Conservation (phyloP, 345 rosid species). For the Lepidium africanum region DNA sequence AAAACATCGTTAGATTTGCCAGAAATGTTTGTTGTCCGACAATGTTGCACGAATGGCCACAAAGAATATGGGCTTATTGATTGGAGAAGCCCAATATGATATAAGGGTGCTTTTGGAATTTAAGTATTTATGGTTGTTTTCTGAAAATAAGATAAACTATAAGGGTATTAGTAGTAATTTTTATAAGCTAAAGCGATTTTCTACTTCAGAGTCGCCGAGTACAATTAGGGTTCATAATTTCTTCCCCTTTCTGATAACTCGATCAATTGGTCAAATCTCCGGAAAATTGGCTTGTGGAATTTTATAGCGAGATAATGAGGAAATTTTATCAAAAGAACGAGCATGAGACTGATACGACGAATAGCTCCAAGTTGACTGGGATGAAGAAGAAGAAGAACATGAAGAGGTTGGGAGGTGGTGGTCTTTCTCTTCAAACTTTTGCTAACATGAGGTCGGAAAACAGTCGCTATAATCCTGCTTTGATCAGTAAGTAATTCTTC, state of each 20-base stretch:
- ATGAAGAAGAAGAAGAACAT: slow-evolving; percentile 47
- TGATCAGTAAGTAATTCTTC: slow-evolving; percentile 40
- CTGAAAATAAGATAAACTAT: background rate
- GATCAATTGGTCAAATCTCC: background rate
- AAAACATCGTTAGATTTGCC: no score
- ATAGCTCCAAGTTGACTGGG: slow-evolving; percentile 1
- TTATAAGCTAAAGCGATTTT: background rate
- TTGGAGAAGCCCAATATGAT: background rate
- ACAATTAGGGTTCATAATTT: slow-evolving; percentile 15
- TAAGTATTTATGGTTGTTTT: background rate
- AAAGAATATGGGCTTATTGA: background rate
- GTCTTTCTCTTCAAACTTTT: slow-evolving; percentile 78
- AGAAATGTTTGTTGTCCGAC: no score
- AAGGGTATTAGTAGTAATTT: background rate
- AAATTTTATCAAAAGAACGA: background rate
- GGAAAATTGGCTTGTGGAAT: background rate
- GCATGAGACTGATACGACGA: background rate
- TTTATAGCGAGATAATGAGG: slow-evolving; percentile 1
- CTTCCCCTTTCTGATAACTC: background rate
- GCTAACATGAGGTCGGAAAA: slow-evolving; percentile 53
- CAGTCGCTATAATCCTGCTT: slow-evolving; percentile 51
- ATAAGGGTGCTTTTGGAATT: background rate
- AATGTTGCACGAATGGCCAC: background rate
- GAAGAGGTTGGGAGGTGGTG: slow-evolving; percentile 67
- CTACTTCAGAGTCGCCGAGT: background rate